phyloP scores from a whole-genome alignment of 768 basidiomycete species.

The Termitomyces titanicus region DNA sequence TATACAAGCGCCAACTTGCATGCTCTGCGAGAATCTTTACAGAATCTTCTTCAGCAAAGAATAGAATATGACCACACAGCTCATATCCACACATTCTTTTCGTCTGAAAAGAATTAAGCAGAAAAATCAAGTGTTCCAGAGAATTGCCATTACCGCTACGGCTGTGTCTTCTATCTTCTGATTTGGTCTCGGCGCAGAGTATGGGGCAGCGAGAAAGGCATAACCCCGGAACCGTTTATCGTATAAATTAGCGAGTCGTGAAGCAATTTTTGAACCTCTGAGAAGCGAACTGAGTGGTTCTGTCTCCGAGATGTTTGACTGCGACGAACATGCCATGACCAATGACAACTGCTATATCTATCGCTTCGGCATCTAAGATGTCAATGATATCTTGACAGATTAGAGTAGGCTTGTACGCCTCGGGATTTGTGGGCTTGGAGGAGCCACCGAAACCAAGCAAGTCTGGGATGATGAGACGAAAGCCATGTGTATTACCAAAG shows the following conservation, averaged over 20 bases:
- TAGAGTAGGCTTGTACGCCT: constrained; percentile 32
- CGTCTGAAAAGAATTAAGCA: constrained; percentile 14
- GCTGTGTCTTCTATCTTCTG: constrained; percentile 22
- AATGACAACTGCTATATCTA: constrained; percentile 33
- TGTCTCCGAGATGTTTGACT: neutral
- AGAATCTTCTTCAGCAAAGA: constrained; percentile 31
- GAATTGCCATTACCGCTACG: constrained; percentile 13
- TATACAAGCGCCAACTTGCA: constrained; percentile 17
- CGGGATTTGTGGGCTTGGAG: constrained; percentile 38
- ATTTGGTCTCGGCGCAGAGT: constrained; percentile 27
- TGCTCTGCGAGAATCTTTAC: constrained; percentile 29
- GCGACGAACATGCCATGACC: constrained; percentile 36
- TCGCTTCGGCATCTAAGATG: constrained; percentile 34
- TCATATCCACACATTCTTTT: constrained; percentile 35
- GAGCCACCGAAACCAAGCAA: constrained; percentile 49
- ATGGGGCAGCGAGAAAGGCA: constrained; percentile 36
- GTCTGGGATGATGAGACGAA: constrained; percentile 44
- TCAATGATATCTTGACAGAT: constrained; percentile 40
- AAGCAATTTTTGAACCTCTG: constrained; percentile 36
- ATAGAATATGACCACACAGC: constrained; percentile 32
- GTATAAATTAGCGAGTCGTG: constrained; percentile 35
- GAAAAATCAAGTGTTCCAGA: neutral
- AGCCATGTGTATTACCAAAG: constrained; percentile 36
- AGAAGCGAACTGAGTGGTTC: neutral
- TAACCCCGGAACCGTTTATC: constrained; percentile 35